These are phyloP conservation scores for Fomitopsis betulina DNA, from an alignment of 1,284 basidiomycete species.

Conservation along the genomic window DNA sequence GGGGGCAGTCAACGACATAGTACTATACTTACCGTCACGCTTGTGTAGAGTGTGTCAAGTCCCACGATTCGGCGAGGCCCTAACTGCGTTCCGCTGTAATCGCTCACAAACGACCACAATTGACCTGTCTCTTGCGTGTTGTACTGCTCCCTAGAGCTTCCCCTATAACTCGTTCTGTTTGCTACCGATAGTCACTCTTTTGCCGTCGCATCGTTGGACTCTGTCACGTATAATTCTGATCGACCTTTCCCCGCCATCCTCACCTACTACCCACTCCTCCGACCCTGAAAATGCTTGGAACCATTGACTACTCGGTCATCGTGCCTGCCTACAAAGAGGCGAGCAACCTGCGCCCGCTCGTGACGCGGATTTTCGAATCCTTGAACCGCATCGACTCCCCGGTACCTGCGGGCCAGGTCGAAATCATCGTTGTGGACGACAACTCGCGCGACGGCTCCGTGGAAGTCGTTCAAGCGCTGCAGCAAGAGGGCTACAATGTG, in stretches of 20 bases:
- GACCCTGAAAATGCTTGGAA: not conserved
- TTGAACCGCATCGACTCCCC: slow-evolving; percentile 25
- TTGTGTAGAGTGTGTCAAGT: not conserved
- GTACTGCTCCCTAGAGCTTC: too few relatives aligned
- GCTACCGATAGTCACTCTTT: too few relatives aligned
- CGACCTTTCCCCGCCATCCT: not conserved
- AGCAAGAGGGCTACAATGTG: slow-evolving; percentile 36
- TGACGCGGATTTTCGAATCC: slow-evolving; percentile 33
- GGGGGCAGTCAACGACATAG: too few relatives aligned
- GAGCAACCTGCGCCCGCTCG: slow-evolving; percentile 37
- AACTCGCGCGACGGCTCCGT: slow-evolving; percentile 41
- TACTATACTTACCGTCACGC: too few relatives aligned
- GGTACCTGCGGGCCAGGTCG: slow-evolving; percentile 26
- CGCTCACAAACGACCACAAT: not conserved
- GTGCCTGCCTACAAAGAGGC: slow-evolving; percentile 46
- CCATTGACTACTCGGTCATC: slow-evolving; percentile 35
- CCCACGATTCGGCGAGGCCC: not conserved
- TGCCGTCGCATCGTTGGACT: too few relatives aligned
- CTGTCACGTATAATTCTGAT: not conserved
- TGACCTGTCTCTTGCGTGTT: not conserved
- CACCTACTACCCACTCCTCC: not conserved
- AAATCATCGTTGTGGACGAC: slow-evolving; percentile 46
- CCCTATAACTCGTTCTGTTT: too few relatives aligned
- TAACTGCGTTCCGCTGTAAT: not conserved
- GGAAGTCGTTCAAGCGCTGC: slow-evolving; percentile 34